Conservation (phyloP, 2,329 filamentous ascomycete genomes). For the Colletotrichum cereale region DNA sequence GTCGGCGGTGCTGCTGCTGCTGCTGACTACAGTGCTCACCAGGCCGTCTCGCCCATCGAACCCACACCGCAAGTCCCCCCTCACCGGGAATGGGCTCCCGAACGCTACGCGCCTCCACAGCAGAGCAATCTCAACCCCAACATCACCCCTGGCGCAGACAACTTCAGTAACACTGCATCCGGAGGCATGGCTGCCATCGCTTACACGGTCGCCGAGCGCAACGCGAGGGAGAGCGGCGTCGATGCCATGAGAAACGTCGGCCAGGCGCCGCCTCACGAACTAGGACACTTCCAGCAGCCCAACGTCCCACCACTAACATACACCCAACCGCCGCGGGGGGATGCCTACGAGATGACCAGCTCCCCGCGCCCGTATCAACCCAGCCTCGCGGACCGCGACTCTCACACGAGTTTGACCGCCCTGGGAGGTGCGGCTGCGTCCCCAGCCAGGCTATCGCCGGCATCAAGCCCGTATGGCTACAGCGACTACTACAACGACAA, state of each 20-base stretch:
- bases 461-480: conserved; percentile 63
- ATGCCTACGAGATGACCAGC: conserved; percentile 44
- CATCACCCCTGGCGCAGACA: conserved; percentile 74
- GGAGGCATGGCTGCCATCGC: conserved; percentile 78
- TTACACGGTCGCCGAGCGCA: conserved; percentile 73
- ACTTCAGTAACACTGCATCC: conserved; percentile 71
- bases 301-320: conserved; percentile 39
- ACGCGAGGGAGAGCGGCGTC: conserved; percentile 73
- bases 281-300: conserved; percentile 45
- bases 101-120: conserved; percentile 29
- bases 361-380: conserved; percentile 22
- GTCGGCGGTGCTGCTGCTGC: conserved; percentile 44
- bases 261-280: conserved; percentile 44
- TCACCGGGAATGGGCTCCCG: conserved; percentile 33
- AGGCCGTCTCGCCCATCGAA: conserved; percentile 24
- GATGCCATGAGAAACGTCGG: conserved; percentile 66
- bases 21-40: conserved; percentile 40
- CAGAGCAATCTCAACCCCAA: conserved; percentile 50
- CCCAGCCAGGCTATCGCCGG: conserved; percentile 56
- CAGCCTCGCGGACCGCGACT: conserved; percentile 52
- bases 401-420: conserved; percentile 58
- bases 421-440: conserved; percentile 51
- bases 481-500: conserved; percentile 69
- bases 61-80: conserved; percentile 24
- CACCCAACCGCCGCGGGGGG: conserved; percentile 41